phyloP scores from a whole-genome alignment of 2,329 filamentous ascomycete genomes.

The Aspergillus oerlinghausenensis region DNA sequence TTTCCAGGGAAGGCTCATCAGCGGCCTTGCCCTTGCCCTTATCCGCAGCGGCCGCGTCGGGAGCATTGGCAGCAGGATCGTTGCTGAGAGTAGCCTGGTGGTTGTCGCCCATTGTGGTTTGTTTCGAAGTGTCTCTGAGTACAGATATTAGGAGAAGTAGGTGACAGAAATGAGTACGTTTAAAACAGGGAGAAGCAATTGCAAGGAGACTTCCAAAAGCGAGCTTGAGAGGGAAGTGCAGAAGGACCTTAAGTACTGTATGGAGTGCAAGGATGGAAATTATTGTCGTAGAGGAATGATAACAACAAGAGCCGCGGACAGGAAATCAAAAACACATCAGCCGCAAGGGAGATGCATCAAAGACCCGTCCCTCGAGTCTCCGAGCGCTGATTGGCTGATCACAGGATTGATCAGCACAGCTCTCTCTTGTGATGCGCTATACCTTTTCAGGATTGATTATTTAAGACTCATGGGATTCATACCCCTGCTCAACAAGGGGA shows the following conservation, averaged over 20 bases:
- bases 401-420: not conserved
- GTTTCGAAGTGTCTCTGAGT: conserved; percentile 6
- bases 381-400: not conserved
- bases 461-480: not conserved
- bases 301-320: not conserved
- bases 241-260: not conserved
- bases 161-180: conserved; percentile 12
- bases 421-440: not conserved
- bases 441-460: not conserved
- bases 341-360: not conserved
- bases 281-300: not conserved
- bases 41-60: conserved; percentile 44
- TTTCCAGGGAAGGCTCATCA: conserved; percentile 52
- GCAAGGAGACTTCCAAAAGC: not conserved
- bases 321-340: not conserved
- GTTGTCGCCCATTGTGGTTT: conserved; percentile 33
- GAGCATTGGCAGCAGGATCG: conserved; percentile 38
- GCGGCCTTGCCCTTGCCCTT: conserved; percentile 84
- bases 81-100: conserved; percentile 23
- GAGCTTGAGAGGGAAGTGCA: not conserved
- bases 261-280: not conserved
- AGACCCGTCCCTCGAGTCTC: not conserved
- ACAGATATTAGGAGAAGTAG: conserved; percentile 17
- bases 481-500: not conserved
- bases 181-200: not conserved